Percentiles rank a stretch among this genome's conserved stretches.
These are phyloP conservation scores for Cryptococcus sp. DNA, from an alignment of 1,284 basidiomycete species.

Conservation along the genomic window DNA sequence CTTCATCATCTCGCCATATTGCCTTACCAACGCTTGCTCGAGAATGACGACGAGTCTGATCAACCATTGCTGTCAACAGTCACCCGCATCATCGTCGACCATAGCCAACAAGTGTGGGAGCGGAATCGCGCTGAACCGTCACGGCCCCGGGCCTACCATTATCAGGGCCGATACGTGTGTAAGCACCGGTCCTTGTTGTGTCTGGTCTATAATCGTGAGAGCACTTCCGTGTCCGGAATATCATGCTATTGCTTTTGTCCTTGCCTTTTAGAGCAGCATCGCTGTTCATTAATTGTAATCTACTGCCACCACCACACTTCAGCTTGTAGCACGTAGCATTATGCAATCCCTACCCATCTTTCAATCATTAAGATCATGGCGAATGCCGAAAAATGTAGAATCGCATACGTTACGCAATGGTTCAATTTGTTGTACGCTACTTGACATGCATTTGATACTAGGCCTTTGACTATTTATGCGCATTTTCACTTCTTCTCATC, in stretches of 20 bases:
- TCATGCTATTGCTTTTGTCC: no score
- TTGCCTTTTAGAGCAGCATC: no score
- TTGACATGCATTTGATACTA: not conserved
- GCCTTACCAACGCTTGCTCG: not conserved
- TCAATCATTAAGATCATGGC: not conserved
- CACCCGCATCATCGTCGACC: constrained; percentile 39
- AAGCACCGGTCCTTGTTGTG: no score
- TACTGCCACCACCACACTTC: no score
- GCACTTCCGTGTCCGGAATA: no score
- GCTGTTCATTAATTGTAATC: no score
- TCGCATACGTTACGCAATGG: not conserved
- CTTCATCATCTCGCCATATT: no score
- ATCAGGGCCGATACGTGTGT: no score
- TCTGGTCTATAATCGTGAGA: no score
- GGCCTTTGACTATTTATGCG: not conserved
- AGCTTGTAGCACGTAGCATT: constrained; percentile 1
- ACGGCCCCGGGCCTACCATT: no score
- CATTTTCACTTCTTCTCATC: not conserved
- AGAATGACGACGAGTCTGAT: not conserved
- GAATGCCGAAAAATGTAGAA: not conserved
- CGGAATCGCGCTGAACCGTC: no score
- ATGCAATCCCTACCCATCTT: constrained; percentile 17
- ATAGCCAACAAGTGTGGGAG: not conserved
- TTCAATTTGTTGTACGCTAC: no score
- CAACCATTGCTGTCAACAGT: constrained; percentile 8